phyloP scores from a whole-genome alignment of 257 asterid genomes.

The Plantago ovata region DNA sequence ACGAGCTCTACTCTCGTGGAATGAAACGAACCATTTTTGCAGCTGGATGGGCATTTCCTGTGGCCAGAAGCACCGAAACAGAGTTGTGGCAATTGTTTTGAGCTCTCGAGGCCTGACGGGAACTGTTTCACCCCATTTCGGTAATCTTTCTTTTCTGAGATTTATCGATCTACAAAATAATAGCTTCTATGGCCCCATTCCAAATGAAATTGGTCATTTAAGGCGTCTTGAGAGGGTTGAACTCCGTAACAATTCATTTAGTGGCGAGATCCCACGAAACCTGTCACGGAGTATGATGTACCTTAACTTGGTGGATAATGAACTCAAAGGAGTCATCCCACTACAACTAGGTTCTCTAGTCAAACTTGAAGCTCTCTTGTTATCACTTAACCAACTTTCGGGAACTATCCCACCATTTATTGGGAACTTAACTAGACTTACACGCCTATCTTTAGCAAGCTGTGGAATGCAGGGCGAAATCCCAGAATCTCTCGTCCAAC shows the following conservation, averaged over 20 bases:
- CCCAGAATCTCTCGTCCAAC: constrained; percentile 29
- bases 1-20: constrained; percentile 20
- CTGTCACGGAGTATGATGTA: constrained; percentile 21
- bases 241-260: constrained; percentile 30
- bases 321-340: constrained; percentile 22
- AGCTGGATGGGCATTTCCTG: constrained; percentile 29
- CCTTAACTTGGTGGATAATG: constrained; percentile 22
- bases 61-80: constrained; percentile 15
- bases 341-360: constrained; percentile 24
- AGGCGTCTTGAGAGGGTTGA: constrained; percentile 15
- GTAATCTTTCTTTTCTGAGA: constrained; percentile 36
- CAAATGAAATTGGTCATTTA: constrained; percentile 28
- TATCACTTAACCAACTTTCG: constrained; percentile 24
- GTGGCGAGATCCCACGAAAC: constrained; percentile 34
- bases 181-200: constrained; percentile 26
- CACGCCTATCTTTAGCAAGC: constrained; percentile 5
- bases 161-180: constrained; percentile 22
- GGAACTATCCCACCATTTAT: constrained; percentile 31
- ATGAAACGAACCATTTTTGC: constrained; percentile 19
- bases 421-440: constrained; percentile 28
- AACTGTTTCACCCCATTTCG: constrained; percentile 28
- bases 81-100: constrained; percentile 25
- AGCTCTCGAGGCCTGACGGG: constrained; percentile 28
- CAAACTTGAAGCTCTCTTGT: constrained; percentile 23
- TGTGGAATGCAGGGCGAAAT: constrained; percentile 31